Percentiles rank a stretch among this genome's conserved stretches.
Evolutionary conservation across 2,329 filamentous ascomycete species (phyloP).

Genomic region (Fusarium zealandicum): DNA sequence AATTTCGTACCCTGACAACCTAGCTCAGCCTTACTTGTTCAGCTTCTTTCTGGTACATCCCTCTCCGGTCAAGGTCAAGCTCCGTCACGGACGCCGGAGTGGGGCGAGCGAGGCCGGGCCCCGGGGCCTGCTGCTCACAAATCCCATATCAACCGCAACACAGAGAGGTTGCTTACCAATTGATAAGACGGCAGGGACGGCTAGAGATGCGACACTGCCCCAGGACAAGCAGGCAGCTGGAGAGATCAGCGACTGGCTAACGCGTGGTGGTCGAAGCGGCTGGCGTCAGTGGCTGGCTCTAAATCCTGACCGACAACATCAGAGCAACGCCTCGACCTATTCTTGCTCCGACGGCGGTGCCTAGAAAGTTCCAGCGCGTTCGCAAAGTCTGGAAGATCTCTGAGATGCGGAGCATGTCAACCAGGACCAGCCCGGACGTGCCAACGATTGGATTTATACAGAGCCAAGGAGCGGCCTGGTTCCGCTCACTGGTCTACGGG

Average conservation of each 20-base stretch:
- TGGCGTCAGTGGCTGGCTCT: conserved; percentile 26
- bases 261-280: conserved; percentile 1
- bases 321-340: background rate
- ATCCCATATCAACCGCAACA: conserved; percentile 26
- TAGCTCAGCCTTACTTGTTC: too few relatives aligned
- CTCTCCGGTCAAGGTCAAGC: background rate
- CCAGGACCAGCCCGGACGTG: background rate
- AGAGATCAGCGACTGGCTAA: conserved; percentile 31
- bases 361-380: conserved; percentile 38
- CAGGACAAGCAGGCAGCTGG: conserved; percentile 5
- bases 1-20: too few relatives aligned
- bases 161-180: conserved; percentile 35
- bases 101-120: conserved; percentile 15
- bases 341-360: conserved; percentile 8
- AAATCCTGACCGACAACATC: conserved; percentile 29
- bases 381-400: conserved; percentile 5
- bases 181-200: conserved; percentile 15
- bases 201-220: conserved; percentile 10
- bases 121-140: background rate
- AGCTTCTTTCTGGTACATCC: background rate
- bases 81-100: conserved; percentile 13
- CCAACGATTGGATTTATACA: background rate
- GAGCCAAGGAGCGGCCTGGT: background rate
- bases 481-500: background rate
- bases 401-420: background rate